Evolutionary conservation across 2,329 filamentous ascomycete genomes (phyloP), one percentile per base, ranked within the genome.

Genomic region (Ophiostoma montium): DNA sequence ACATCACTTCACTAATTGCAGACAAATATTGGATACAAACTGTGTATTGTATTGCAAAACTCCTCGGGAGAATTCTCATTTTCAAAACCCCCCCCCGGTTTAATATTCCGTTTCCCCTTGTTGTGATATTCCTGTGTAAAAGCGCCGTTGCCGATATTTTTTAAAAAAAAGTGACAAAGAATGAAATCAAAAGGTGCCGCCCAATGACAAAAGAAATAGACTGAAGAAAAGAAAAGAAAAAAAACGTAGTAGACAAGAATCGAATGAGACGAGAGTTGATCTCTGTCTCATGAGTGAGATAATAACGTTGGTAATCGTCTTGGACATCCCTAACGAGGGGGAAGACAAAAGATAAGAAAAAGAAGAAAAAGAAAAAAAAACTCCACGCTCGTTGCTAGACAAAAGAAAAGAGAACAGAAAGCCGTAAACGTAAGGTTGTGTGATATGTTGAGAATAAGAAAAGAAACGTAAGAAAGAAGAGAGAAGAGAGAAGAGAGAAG

Each of bases 161-260:
- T 27, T 35, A 15, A 12, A 43, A 30, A 30, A n/a, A 39, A 35
- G 31, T 7, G 23, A 21, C 36, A 33, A 5, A 45, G 27, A 33
- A 41, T 15, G 18, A 46, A 5, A 44, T 7, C 16, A 46, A 18
- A 39, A 39, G 16, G 18, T n/a, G n/a, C 16, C 30, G 21, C 6
- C 23, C 23, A 27, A 5, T 27, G 23, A 27, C 23, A 27, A 27
- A 27, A 27, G 23, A 27, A 27, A 27, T 30, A 12, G 9, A 21
- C 23, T 18, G 13, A 23, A 19, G 23, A 41, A 35, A 36, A 35
- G 19, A 35, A 13, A 32, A 13, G 12, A 41, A 35, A 45, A 35
- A 21, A 51, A 42, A 42, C 39, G 39, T 42, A 42, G 11, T 42
- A 9, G 30, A 42, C 39, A 42, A 42, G 39, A 31, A 42, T 10